These are phyloP conservation scores for Phialemonium atrogriseum DNA, from an alignment of 2,329 filamentous ascomycete species.

Conservation along the genomic window DNA sequence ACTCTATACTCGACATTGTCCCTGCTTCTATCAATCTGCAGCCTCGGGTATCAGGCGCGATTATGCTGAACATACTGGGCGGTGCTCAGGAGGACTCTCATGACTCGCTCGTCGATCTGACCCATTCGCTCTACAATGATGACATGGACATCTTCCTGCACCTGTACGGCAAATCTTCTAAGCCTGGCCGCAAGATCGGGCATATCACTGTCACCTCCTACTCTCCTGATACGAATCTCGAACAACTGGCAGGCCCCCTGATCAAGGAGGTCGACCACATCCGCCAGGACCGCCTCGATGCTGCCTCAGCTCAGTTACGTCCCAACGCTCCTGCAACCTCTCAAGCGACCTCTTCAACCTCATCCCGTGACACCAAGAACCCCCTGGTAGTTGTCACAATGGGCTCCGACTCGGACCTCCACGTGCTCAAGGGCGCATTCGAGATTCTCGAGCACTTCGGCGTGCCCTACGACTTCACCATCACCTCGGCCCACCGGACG, in stretches of 20 bases:
- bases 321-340: conserved; percentile 13
- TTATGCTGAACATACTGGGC: conserved; percentile 77
- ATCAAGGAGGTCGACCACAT: conserved; percentile 56
- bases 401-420: conserved; percentile 74
- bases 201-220: conserved; percentile 77
- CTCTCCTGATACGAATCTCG: conserved; percentile 56
- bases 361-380: conserved; percentile 18
- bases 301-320: conserved; percentile 27
- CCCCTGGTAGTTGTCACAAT: conserved; percentile 71
- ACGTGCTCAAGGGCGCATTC: conserved; percentile 56
- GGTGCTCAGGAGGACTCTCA: conserved; percentile 60
- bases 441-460: conserved; percentile 59
- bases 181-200: conserved; percentile 87
- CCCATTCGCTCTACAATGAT: conserved; percentile 32
- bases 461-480: conserved; percentile 65
- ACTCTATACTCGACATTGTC: conserved; percentile 65
- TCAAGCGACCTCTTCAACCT: conserved; percentile 7
- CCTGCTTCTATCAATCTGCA: conserved; percentile 45
- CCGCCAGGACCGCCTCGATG: conserved; percentile 42
- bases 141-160: conserved; percentile 57
- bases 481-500: conserved; percentile 74
- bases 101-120: conserved; percentile 35
- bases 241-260: conserved; percentile 54
- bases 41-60: conserved; percentile 52
- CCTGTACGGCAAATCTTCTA: conserved; percentile 84